Conservation (phyloP, 305 asterid genomes). For the Rubia balearica region DNA sequence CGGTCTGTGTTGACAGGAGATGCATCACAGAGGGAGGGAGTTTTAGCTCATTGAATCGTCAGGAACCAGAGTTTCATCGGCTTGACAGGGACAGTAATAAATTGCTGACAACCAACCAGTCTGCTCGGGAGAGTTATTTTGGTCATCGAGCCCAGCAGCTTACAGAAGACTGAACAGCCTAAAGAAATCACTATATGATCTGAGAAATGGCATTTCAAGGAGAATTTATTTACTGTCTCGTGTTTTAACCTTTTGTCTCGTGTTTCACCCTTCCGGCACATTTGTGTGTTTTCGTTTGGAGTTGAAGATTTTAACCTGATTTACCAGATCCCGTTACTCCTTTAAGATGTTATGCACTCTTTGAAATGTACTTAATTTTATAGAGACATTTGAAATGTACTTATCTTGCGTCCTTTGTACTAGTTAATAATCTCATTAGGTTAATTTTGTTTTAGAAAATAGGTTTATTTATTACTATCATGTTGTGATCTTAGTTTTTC, state of each 20-base stretch:
- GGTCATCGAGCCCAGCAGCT: slow-evolving; percentile 19
- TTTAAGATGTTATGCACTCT: neutral
- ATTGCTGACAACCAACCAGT: slow-evolving; percentile 18
- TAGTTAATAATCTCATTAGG: too few species aligned
- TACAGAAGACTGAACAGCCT: neutral
- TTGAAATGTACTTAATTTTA: neutral
- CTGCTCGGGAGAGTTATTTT: slow-evolving; percentile 13
- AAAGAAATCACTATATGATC: neutral
- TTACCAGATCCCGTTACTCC: neutral
- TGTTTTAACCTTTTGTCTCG: neutral
- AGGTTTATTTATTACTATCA: too few species aligned
- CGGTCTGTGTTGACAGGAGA: slow-evolving; percentile 42
- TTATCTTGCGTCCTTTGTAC: neutral
- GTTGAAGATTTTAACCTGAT: neutral
- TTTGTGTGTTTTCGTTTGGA: neutral
- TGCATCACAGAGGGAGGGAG: slow-evolving; percentile 73
- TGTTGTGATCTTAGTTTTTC: too few species aligned
- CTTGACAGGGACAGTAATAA: slow-evolving; percentile 14
- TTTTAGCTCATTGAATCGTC: slow-evolving; percentile 32
- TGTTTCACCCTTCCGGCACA: neutral
- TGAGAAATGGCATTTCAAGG: neutral
- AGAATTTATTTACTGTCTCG: neutral
- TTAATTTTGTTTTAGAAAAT: too few species aligned
- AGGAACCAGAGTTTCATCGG: neutral
- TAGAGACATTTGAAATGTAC: neutral